Conservation (phyloP, 495 filamentous ascomycete genomes). For the Thermothielavioides terrestris region DNA sequence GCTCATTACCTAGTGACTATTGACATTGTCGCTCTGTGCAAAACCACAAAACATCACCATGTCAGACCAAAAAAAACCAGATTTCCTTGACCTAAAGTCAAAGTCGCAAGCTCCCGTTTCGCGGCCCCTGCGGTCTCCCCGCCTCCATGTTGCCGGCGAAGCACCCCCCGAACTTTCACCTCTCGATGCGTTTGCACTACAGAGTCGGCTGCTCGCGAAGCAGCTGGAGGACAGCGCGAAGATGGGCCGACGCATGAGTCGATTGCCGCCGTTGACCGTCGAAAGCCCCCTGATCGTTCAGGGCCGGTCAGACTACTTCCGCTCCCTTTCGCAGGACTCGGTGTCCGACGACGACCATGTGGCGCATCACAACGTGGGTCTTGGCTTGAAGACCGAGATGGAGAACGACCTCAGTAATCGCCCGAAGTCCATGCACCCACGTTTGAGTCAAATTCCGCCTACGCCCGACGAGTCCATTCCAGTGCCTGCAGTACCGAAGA, state of each 20-base stretch:
- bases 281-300: slow-evolving; percentile 59
- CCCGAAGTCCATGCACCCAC: slow-evolving; percentile 64
- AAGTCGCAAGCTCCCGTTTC: slow-evolving; percentile 52
- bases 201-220: slow-evolving; percentile 77
- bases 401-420: slow-evolving; percentile 48
- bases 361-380: slow-evolving; percentile 28
- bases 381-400: slow-evolving; percentile 46
- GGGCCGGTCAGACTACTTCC: slow-evolving; percentile 64
- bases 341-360: slow-evolving; percentile 32
- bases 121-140: slow-evolving; percentile 54
- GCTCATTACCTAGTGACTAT: neutral
- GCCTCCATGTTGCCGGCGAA: slow-evolving; percentile 75
- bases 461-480: slow-evolving; percentile 42
- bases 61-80: slow-evolving; percentile 46
- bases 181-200: slow-evolving; percentile 85
- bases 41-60: slow-evolving; percentile 29
- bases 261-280: slow-evolving; percentile 73
- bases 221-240: slow-evolving; percentile 70
- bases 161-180: slow-evolving; percentile 87
- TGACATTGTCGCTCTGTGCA: neutral
- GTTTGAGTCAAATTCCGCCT: slow-evolving; percentile 55
- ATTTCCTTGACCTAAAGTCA: slow-evolving; percentile 54
- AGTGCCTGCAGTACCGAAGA: slow-evolving; percentile 29
- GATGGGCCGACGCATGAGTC: slow-evolving; percentile 66
- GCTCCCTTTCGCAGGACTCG: slow-evolving; percentile 46